A percentile compares a stretch with the other conserved stretches of the same genome.
These are phyloP conservation scores for Selaginella moellendorffii DNA, from an alignment of 75 land plant species.

Conservation along the genomic window DNA sequence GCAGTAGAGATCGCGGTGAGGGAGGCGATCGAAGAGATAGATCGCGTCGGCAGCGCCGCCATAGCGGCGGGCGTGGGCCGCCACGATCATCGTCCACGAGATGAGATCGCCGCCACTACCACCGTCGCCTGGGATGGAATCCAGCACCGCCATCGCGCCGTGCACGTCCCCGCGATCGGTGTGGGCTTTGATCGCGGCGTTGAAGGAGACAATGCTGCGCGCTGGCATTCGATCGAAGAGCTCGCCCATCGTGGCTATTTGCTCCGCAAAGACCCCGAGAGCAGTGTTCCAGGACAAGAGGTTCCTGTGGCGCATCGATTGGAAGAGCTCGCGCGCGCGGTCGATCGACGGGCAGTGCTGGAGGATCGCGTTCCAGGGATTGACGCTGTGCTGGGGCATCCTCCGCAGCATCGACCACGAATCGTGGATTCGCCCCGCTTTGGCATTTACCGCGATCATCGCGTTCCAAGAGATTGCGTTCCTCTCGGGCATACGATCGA, in stretches of 20 bases:
- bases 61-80: background rate
- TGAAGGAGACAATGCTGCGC: background rate
- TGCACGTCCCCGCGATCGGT: background rate
- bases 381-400: background rate
- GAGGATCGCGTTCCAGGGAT: background rate
- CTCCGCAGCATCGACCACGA: background rate
- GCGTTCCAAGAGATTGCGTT: background rate
- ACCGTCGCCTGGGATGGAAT: background rate
- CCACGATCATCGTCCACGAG: background rate
- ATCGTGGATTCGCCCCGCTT: background rate
- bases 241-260: background rate
- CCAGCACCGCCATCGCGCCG: too few relatives aligned
- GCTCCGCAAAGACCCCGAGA: background rate
- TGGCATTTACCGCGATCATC: background rate
- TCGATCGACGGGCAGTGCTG: background rate
- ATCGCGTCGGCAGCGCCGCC: too few relatives aligned
- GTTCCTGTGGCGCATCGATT: background rate
- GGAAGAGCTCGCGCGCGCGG: background rate
- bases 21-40: too few relatives aligned
- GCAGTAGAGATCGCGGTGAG: too few relatives aligned
- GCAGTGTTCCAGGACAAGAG: background rate
- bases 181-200: background rate
- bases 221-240: background rate
- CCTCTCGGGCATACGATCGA: background rate
- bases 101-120: background rate